phyloP scores from a whole-genome alignment of 2,329 filamentous ascomycete species.

The Aphanoascus verrucosus region DNA sequence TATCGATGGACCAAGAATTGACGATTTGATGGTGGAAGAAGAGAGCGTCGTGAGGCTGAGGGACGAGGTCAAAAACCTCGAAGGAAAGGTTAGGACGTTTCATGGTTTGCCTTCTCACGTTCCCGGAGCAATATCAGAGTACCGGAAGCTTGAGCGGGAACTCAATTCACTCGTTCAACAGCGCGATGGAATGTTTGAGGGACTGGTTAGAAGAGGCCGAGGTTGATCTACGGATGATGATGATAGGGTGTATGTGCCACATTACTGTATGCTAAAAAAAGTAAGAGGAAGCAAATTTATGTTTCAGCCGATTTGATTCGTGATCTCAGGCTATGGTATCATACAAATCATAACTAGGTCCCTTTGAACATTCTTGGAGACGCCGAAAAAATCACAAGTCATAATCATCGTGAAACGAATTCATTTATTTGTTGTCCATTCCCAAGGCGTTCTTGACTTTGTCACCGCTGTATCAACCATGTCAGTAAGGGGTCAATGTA shows the following conservation, averaged over 20 bases:
- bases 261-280: neutral
- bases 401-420: neutral
- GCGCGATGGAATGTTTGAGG: slow-evolving; percentile 66
- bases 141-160: slow-evolving; percentile 56
- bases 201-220: slow-evolving; percentile 44
- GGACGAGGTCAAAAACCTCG: slow-evolving; percentile 53
- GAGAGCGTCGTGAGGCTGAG: slow-evolving; percentile 48
- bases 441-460: slow-evolving; percentile 37
- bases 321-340: slow-evolving; percentile 8
- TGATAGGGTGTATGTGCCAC: neutral
- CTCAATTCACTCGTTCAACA: slow-evolving; percentile 50
- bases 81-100: slow-evolving; percentile 56
- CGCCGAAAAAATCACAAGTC: slow-evolving; percentile 9
- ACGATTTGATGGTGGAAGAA: slow-evolving; percentile 50
- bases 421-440: slow-evolving; percentile 21
- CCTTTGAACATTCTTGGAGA: slow-evolving; percentile 1
- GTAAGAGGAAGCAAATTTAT: neutral
- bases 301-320: slow-evolving; percentile 1
- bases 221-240: neutral
- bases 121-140: slow-evolving; percentile 56
- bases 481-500: neutral
- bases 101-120: slow-evolving; percentile 62
- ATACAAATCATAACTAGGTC: slow-evolving; percentile 6
- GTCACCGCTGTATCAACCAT: slow-evolving; percentile 27
- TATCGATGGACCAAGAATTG: slow-evolving; percentile 26